A percentile compares a stretch with the other conserved stretches of the same genome.
These are phyloP conservation scores for Hypomyces perniciosus DNA, from an alignment of 2,329 filamentous ascomycete species.

Conservation along the genomic window DNA sequence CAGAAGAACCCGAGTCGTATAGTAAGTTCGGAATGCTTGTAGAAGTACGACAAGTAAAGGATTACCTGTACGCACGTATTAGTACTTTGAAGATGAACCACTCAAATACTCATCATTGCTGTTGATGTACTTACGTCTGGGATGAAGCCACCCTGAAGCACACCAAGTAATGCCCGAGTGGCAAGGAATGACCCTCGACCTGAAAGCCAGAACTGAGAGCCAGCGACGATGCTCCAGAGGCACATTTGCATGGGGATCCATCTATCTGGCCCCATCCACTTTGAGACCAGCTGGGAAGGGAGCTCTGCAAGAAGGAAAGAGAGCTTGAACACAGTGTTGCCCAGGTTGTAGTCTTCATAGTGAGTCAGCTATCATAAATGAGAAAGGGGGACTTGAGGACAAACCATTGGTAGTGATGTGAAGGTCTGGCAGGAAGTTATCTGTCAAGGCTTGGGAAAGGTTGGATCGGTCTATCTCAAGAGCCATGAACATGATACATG, in stretches of 20 bases:
- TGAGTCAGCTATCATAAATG: too few species aligned
- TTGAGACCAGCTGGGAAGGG: conserved; percentile 54
- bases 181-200: conserved; percentile 34
- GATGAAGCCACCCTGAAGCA: conserved; percentile 43
- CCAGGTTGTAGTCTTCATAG: conserved; percentile 27
- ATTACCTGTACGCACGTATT: conserved; percentile 2
- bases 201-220: conserved; percentile 38
- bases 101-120: background rate
- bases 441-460: conserved; percentile 40
- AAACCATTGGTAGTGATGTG: conserved; percentile 29
- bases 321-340: conserved; percentile 28
- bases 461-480: conserved; percentile 47
- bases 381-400: background rate
- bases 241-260: conserved; percentile 57
- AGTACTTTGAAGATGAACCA: conserved; percentile 2
- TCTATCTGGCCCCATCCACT: conserved; percentile 52
- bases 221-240: conserved; percentile 49
- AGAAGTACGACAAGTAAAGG: conserved; percentile 69
- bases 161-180: conserved; percentile 33
- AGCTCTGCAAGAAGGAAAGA: conserved; percentile 34
- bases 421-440: conserved; percentile 41
- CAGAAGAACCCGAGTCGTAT: conserved; percentile 63
- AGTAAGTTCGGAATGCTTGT: conserved; percentile 64
- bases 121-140: conserved; percentile 29
- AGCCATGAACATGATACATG: conserved; percentile 47